These are phyloP conservation scores for Cutaneotrichosporon sp. DNA, from an alignment of 1,284 basidiomycete genomes.

Conservation along the genomic window DNA sequence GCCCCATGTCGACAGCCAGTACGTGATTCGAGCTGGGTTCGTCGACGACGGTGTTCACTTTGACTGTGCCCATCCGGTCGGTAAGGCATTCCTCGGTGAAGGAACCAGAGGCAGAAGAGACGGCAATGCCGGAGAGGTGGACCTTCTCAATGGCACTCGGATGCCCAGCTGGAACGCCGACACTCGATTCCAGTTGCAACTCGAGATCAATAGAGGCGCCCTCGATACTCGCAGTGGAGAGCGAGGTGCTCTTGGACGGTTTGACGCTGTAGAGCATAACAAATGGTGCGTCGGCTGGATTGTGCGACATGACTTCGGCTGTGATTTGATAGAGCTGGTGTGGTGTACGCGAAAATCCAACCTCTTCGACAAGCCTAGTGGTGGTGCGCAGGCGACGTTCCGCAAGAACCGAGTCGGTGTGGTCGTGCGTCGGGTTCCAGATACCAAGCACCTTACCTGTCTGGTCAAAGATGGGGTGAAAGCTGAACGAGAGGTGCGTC, in stretches of 20 bases:
- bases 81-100: background rate
- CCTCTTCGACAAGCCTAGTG: slow-evolving; percentile 37
- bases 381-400: slow-evolving; percentile 37
- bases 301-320: slow-evolving; percentile 33
- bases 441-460: slow-evolving; percentile 35
- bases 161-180: slow-evolving; percentile 40
- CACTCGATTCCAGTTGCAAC: slow-evolving; percentile 20
- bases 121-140: background rate
- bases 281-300: slow-evolving; percentile 44
- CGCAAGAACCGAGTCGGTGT: slow-evolving; percentile 35
- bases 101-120: background rate
- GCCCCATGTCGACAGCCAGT: background rate
- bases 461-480: slow-evolving; percentile 36
- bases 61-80: background rate
- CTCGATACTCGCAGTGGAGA: background rate
- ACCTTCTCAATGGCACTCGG: slow-evolving; percentile 20
- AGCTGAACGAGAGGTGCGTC: slow-evolving; percentile 41
- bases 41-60: background rate
- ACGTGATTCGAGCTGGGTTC: background rate
- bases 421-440: slow-evolving; percentile 40
- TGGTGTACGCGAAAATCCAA: slow-evolving; percentile 28
- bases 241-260: background rate
- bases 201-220: slow-evolving; percentile 12
- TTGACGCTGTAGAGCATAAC: slow-evolving; percentile 39
- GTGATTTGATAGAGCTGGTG: slow-evolving; percentile 34